Conservation (phyloP, 805 yeast genomes). For the Wickerhamiella shivajii region DNA sequence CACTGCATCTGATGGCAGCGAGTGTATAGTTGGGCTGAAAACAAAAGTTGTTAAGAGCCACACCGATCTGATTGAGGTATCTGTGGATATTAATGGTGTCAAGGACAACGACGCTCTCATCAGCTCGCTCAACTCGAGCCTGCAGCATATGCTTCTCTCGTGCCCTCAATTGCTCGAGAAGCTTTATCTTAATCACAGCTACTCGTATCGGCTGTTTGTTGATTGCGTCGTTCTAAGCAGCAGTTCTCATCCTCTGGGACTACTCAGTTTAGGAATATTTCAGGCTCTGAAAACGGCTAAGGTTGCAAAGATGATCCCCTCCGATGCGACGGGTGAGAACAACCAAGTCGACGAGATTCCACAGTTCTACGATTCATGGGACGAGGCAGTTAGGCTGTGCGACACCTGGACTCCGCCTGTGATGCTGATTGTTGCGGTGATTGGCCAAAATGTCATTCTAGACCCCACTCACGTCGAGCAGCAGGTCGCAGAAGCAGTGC, state of each 20-base stretch:
- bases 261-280: conserved; percentile 66
- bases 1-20: conserved; percentile 77
- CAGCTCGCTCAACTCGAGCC: conserved; percentile 43
- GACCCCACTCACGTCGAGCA: conserved; percentile 89
- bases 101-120: conserved; percentile 68
- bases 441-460: conserved; percentile 53
- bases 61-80: conserved; percentile 46
- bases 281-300: conserved; percentile 67
- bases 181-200: conserved; percentile 54
- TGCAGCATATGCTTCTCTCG: conserved; percentile 31
- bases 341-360: conserved; percentile 67
- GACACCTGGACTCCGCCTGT: conserved; percentile 51
- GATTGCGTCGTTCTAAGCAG: conserved; percentile 71
- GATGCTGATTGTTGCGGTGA: conserved; percentile 58
- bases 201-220: conserved; percentile 60
- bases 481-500: conserved; percentile 72
- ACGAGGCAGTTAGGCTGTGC: conserved; percentile 35
- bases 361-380: conserved; percentile 82
- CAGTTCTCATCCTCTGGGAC: conserved; percentile 65
- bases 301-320: conserved; percentile 58
- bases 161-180: conserved; percentile 36
- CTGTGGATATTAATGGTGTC: conserved; percentile 51
- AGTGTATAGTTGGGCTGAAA: conserved; percentile 83
- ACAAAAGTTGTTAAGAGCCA: conserved; percentile 49
- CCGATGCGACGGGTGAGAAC: conserved; percentile 36